These are phyloP conservation scores for Tarenaya hassleriana DNA, from an alignment of 345 rosid genomes.

Conservation along the genomic window DNA sequence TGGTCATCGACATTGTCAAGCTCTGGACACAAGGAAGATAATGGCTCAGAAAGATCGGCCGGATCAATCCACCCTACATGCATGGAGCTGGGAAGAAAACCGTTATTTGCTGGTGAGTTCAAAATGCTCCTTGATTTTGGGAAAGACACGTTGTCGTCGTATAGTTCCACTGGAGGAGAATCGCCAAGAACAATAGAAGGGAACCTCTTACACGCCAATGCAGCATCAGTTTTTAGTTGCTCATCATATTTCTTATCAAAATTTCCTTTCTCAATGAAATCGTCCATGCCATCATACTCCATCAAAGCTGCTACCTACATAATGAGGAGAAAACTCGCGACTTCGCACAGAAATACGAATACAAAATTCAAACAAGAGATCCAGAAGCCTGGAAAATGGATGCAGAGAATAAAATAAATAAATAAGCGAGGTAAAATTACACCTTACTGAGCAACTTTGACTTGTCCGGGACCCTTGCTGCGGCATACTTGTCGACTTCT, in stretches of 20 bases:
- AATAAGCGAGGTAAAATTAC: not conserved
- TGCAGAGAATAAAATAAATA: not conserved
- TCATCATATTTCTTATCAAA: constrained; percentile 32
- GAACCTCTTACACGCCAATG: constrained; percentile 59
- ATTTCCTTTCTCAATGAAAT: constrained; percentile 41
- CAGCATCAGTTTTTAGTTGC: constrained; percentile 41
- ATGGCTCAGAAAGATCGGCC: constrained; percentile 32
- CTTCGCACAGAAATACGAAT: constrained; percentile 10
- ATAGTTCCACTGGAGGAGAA: constrained; percentile 53
- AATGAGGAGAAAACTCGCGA: not conserved
- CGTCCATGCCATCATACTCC: constrained; percentile 43
- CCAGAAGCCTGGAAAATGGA: not conserved
- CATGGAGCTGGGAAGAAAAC: constrained; percentile 32
- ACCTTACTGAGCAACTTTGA: constrained; percentile 54
- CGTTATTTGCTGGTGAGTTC: constrained; percentile 30
- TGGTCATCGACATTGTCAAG: constrained; percentile 27
- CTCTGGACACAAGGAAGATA: constrained; percentile 38
- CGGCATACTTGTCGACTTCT: constrained; percentile 31
- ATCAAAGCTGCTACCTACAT: constrained; percentile 49
- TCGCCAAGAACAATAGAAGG: constrained; percentile 68
- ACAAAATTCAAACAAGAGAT: not conserved
- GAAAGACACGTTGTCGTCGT: constrained; percentile 32
- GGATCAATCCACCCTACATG: constrained; percentile 46
- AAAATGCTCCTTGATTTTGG: constrained; percentile 29
- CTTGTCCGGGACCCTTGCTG: constrained; percentile 33